Percentiles rank a stretch among this genome's conserved stretches.
Evolutionary conservation across 164 flowering plant species (phyloP).

Genomic region (Paratinospora sagittata): DNA sequence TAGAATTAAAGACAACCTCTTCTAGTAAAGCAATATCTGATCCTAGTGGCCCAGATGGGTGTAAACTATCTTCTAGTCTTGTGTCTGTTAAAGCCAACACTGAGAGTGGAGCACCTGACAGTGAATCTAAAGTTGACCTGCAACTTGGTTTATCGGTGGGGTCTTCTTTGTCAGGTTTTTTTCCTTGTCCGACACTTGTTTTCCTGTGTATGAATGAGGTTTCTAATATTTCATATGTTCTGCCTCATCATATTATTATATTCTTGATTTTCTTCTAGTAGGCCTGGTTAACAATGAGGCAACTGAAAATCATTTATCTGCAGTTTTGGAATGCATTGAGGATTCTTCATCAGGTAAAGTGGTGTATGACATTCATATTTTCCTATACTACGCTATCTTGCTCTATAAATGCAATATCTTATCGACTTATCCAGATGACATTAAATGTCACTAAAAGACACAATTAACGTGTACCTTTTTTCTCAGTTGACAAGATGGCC

Average conservation of each 20-base stretch:
- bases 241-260: background rate
- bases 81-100: slow-evolving; percentile 8
- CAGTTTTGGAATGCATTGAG: slow-evolving; percentile 20
- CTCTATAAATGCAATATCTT: background rate
- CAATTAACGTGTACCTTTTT: background rate
- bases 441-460: background rate
- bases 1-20: slow-evolving; percentile 20
- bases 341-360: slow-evolving; percentile 24
- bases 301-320: slow-evolving; percentile 23
- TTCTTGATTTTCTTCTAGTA: slow-evolving; percentile 22
- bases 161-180: slow-evolving; percentile 32
- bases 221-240: background rate
- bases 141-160: slow-evolving; percentile 35
- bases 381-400: background rate
- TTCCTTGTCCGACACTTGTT: background rate
- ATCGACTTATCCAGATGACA: background rate
- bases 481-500: slow-evolving; percentile 35
- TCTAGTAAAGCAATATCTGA: slow-evolving; percentile 17
- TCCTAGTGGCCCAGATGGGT: slow-evolving; percentile 16
- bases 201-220: background rate
- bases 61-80: slow-evolving; percentile 14
- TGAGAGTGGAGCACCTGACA: slow-evolving; percentile 20
- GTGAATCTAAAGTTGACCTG: slow-evolving; percentile 30
- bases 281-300: slow-evolving; percentile 18
- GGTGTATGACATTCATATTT: slow-evolving; percentile 3